Conservation (phyloP, 2,329 filamentous ascomycete genomes). For the Colletotrichum tropicale region DNA sequence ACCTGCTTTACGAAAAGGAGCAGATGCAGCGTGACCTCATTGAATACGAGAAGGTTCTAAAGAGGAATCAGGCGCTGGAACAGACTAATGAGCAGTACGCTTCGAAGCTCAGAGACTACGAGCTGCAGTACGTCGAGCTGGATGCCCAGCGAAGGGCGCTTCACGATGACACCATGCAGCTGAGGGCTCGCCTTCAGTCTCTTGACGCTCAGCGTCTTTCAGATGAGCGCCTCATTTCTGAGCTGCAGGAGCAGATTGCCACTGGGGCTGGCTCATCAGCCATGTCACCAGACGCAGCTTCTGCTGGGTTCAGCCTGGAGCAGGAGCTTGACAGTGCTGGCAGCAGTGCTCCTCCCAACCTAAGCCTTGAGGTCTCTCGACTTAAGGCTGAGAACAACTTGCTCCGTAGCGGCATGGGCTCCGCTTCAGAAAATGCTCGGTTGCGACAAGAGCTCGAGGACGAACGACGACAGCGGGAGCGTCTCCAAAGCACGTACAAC, state of each 20-base stretch:
- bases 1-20: slow-evolving; percentile 59
- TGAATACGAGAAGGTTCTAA: slow-evolving; percentile 35
- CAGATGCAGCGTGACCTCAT: slow-evolving; percentile 54
- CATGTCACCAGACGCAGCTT: slow-evolving; percentile 19
- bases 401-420: slow-evolving; percentile 58
- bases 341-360: slow-evolving; percentile 41
- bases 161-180: slow-evolving; percentile 51
- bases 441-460: slow-evolving; percentile 63
- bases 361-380: slow-evolving; percentile 59
- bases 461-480: slow-evolving; percentile 52
- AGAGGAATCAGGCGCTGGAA: slow-evolving; percentile 38
- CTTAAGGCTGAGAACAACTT: slow-evolving; percentile 67
- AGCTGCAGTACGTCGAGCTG: slow-evolving; percentile 42
- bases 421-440: slow-evolving; percentile 57
- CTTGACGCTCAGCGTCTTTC: slow-evolving; percentile 48
- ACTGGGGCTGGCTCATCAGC: slow-evolving; percentile 26
- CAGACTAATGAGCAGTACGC: slow-evolving; percentile 36
- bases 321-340: slow-evolving; percentile 62
- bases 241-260: slow-evolving; percentile 64
- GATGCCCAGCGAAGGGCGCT: slow-evolving; percentile 45
- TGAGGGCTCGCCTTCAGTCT: slow-evolving; percentile 39
- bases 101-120: slow-evolving; percentile 32
- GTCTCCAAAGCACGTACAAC: slow-evolving; percentile 59
- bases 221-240: slow-evolving; percentile 59
- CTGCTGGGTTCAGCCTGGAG: slow-evolving; percentile 54